A percentile compares a stretch with the other conserved stretches of the same genome.
Evolutionary conservation across 2,329 filamentous ascomycete species (phyloP).

Genomic region (Helminthosporium solani): DNA sequence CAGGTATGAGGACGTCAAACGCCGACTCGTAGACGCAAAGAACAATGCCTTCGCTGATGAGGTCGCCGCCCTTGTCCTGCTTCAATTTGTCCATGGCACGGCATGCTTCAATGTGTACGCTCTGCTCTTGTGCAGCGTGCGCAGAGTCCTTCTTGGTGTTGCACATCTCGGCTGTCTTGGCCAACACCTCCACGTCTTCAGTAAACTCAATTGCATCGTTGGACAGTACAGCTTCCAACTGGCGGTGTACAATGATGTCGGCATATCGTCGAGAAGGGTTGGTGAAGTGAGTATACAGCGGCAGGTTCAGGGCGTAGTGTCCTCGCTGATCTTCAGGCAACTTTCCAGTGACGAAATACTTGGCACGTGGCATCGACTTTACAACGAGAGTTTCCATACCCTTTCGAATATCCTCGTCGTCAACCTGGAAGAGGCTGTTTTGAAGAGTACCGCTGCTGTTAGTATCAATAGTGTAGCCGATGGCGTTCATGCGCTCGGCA

Average conservation of each 20-base stretch:
- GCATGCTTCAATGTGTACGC: conserved; percentile 97
- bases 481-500: conserved; percentile 85
- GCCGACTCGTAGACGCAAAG: conserved; percentile 98
- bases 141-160: conserved; percentile 99
- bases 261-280: conserved; percentile 92
- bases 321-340: conserved; percentile 73
- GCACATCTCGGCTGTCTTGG: conserved; percentile 91
- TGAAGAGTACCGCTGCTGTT: conserved; percentile 88
- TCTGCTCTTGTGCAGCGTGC: conserved; percentile 96
- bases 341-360: conserved; percentile 88
- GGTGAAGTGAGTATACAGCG: conserved; percentile 96
- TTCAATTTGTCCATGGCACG: conserved; percentile 91
- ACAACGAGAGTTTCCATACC: conserved; percentile 95
- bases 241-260: conserved; percentile 92
- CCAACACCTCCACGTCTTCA: conserved; percentile 83
- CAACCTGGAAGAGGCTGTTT: conserved; percentile 91
- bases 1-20: conserved; percentile 95
- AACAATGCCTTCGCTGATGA: conserved; percentile 94
- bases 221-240: conserved; percentile 83
- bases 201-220: conserved; percentile 79
- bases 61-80: conserved; percentile 81
- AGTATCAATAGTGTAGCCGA: conserved; percentile 87
- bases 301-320: conserved; percentile 90
- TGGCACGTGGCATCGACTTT: conserved; percentile 94
- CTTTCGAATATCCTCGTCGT: conserved; percentile 86